These are phyloP conservation scores for Phytopythium litorale DNA, from an alignment of 352 stramenopile genomes.

Conservation along the genomic window DNA sequence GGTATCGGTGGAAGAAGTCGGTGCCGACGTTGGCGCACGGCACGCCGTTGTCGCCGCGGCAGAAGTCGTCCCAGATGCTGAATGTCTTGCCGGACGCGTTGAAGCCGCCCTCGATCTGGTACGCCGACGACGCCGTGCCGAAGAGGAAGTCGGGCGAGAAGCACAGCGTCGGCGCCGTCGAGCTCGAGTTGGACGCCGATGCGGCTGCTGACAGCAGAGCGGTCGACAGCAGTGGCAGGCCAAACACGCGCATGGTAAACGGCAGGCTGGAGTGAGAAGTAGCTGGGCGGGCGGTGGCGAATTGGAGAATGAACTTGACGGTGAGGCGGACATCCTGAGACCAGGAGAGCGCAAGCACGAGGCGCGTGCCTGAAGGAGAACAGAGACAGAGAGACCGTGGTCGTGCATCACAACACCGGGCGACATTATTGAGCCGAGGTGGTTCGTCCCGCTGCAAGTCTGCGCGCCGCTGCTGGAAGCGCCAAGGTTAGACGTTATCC, in stretches of 20 bases:
- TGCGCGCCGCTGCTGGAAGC: too few species aligned
- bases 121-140: slow-evolving; percentile 86
- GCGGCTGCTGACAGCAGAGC: background rate
- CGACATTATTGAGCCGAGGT: too few species aligned
- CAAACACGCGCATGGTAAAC: background rate
- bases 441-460: too few species aligned
- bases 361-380: too few species aligned
- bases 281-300: background rate
- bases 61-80: slow-evolving; percentile 94
- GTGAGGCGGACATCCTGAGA: too few species aligned
- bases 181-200: background rate
- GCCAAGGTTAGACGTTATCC: too few species aligned
- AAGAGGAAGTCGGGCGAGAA: slow-evolving; percentile 81
- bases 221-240: background rate
- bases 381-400: too few species aligned
- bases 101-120: slow-evolving; percentile 92
- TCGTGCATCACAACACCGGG: too few species aligned
- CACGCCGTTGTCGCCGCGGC: slow-evolving; percentile 43
- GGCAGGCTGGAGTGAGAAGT: background rate
- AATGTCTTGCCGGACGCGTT: slow-evolving; percentile 74
- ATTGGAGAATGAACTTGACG: background rate
- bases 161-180: slow-evolving; percentile 20
- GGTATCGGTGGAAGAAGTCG: slow-evolving; percentile 91
- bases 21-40: slow-evolving; percentile 90
- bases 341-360: too few species aligned